Conservation (phyloP, 129 eudicot genomes). For the Pittosporum tobira region DNA sequence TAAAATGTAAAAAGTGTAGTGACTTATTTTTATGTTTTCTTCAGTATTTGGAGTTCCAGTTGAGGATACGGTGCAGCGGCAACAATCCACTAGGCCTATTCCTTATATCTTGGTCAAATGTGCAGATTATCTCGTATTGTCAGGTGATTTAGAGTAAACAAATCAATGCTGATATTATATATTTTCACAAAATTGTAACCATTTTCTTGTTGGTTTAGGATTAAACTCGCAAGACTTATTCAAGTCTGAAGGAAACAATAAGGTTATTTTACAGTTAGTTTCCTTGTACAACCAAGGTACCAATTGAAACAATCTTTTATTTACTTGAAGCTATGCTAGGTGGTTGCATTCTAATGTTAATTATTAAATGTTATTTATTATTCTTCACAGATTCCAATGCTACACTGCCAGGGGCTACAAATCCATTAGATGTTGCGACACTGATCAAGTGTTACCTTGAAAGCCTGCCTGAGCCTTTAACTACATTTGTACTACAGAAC, state of each 20-base stretch:
- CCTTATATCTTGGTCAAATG: conserved; percentile 66
- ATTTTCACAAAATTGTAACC: background rate
- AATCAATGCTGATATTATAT: background rate
- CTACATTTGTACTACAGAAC: conserved; percentile 54
- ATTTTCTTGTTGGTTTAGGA: conserved; percentile 34
- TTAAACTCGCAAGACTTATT: conserved; percentile 64
- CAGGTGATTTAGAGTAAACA: conserved; percentile 42
- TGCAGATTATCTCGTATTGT: conserved; percentile 82
- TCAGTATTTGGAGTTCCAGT: conserved; percentile 89
- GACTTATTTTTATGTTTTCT: conserved; percentile 9
- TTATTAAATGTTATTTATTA: background rate
- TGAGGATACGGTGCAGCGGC: conserved; percentile 76
- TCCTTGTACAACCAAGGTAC: conserved; percentile 91
- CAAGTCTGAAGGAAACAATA: conserved; percentile 83
- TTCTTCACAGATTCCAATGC: conserved; percentile 59
- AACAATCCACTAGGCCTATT: conserved; percentile 59
- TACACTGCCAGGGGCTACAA: conserved; percentile 53
- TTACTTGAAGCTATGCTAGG: background rate
- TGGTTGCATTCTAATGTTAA: background rate
- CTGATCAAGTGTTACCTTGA: conserved; percentile 85
- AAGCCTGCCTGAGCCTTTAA: conserved; percentile 86
- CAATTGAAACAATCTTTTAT: conserved; percentile 1
- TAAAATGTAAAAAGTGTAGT: background rate
- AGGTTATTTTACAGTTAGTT: conserved; percentile 68
- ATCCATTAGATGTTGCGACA: conserved; percentile 66